Evolutionary conservation across 176 grass and related monocot species (phyloP).

Genomic region (Aegilops umbellulata): DNA sequence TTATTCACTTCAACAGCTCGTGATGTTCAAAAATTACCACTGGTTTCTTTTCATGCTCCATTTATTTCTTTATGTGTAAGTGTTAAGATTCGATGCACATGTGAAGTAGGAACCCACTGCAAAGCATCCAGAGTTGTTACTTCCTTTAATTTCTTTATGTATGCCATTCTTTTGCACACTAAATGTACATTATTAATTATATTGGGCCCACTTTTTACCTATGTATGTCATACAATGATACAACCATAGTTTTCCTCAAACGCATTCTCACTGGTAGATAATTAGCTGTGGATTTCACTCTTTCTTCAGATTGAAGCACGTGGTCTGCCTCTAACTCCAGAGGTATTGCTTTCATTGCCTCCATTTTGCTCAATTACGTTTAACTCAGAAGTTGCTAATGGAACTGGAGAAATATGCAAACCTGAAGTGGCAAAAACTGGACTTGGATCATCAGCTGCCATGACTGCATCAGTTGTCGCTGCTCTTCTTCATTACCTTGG

Average conservation of each 20-base stretch:
- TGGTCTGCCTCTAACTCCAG: conserved; percentile 66
- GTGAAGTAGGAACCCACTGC: background rate
- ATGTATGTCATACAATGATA: background rate
- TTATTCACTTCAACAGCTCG: background rate
- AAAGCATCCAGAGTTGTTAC: background rate
- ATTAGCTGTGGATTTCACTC: conserved; percentile 13
- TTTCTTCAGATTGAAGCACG: conserved; percentile 75
- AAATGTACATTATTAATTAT: background rate
- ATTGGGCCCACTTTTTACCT: background rate
- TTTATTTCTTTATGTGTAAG: conserved; percentile 5
- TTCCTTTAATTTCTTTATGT: background rate
- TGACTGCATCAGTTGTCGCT: conserved; percentile 91
- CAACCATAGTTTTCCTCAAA: background rate
- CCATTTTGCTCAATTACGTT: conserved; percentile 90
- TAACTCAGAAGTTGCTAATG: conserved; percentile 66
- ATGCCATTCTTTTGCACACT: background rate
- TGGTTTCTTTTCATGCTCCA: background rate
- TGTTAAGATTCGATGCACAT: background rate
- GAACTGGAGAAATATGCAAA: conserved; percentile 73
- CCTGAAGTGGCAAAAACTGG: conserved; percentile 99
- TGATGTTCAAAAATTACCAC: background rate
- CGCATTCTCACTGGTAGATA: background rate
- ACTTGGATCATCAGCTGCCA: conserved; percentile 95
- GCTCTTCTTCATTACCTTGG: conserved; percentile 90
- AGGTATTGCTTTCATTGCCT: conserved; percentile 74